A percentile compares a stretch with the other conserved stretches of the same genome.
These are phyloP conservation scores for Fusarium duplospermum DNA, from an alignment of 2,329 filamentous ascomycete species.

Conservation along the genomic window DNA sequence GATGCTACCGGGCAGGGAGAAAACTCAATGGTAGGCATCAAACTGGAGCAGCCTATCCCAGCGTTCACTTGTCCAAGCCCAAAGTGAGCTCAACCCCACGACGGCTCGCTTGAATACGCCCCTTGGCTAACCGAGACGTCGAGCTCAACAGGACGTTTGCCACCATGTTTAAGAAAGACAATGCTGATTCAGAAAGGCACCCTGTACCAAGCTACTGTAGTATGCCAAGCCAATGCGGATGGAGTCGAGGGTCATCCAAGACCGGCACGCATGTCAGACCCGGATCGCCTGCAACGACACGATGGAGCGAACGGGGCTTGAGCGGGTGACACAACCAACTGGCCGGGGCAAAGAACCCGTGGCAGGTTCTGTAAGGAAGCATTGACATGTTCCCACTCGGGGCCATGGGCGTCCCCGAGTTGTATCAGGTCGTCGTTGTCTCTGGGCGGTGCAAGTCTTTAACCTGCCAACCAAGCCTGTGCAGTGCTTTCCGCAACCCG, in stretches of 20 bases:
- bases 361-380: background rate
- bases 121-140: background rate
- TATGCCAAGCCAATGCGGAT: background rate
- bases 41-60: background rate
- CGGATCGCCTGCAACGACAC: conserved; percentile 6
- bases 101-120: background rate
- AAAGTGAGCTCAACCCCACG: background rate
- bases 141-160: conserved; percentile 16
- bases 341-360: background rate
- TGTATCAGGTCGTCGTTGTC: conserved; percentile 8
- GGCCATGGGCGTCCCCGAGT: conserved; percentile 1
- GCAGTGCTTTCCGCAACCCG: background rate
- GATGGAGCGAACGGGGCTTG: conserved; percentile 4
- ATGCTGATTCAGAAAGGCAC: background rate
- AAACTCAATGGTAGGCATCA: background rate
- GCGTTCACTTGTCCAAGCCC: background rate
- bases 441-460: background rate
- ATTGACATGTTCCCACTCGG: conserved; percentile 18
- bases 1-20: background rate
- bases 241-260: background rate
- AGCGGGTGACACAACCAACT: background rate
- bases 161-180: conserved; percentile 10
- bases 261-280: conserved; percentile 1
- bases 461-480: conserved; percentile 8
- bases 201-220: too few species aligned